Evolutionary conservation across 2,329 filamentous ascomycete genomes (phyloP).

Genomic region (Neonectria punicea): DNA sequence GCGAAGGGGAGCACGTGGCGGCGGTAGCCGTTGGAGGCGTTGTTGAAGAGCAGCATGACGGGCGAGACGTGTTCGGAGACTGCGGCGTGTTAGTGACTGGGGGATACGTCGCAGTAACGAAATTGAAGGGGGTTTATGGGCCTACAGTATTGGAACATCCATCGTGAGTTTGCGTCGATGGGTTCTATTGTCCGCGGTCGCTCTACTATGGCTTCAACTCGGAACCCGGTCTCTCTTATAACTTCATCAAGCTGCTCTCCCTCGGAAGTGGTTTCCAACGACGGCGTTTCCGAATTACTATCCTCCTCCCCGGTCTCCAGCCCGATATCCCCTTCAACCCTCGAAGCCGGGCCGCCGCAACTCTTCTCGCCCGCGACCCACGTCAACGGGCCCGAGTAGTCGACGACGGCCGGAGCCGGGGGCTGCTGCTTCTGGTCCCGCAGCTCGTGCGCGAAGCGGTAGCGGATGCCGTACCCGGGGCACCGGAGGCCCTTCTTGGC

Average conservation of each 20-base stretch:
- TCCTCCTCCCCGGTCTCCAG: conserved; percentile 1
- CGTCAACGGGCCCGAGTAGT: conserved; percentile 15
- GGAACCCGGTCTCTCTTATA: background rate
- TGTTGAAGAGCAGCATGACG: conserved; percentile 24
- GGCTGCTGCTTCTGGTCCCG: conserved; percentile 12
- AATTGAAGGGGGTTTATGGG: background rate
- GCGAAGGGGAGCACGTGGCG: conserved; percentile 21
- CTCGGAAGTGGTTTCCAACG: conserved; percentile 17
- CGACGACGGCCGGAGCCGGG: background rate
- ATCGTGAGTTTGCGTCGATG: conserved; percentile 22
- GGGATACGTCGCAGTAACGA: no score
- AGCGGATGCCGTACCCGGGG: conserved; percentile 26
- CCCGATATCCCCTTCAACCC: background rate
- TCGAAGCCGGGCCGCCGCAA: background rate
- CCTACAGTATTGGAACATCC: conserved; percentile 28
- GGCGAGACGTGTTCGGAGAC: conserved; percentile 24
- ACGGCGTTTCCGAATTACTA: conserved; percentile 14
- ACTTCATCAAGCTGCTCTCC: conserved; percentile 1
- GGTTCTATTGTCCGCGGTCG: conserved; percentile 4
- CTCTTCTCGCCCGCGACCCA: conserved; percentile 11
- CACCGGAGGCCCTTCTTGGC: conserved; percentile 22
- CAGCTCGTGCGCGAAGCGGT: conserved; percentile 23
- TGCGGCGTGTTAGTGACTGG: background rate
- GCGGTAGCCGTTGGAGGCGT: conserved; percentile 24
- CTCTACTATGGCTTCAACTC: background rate